Conservation (phyloP, 345 rosid species). For the Gossypium mustelinum region DNA sequence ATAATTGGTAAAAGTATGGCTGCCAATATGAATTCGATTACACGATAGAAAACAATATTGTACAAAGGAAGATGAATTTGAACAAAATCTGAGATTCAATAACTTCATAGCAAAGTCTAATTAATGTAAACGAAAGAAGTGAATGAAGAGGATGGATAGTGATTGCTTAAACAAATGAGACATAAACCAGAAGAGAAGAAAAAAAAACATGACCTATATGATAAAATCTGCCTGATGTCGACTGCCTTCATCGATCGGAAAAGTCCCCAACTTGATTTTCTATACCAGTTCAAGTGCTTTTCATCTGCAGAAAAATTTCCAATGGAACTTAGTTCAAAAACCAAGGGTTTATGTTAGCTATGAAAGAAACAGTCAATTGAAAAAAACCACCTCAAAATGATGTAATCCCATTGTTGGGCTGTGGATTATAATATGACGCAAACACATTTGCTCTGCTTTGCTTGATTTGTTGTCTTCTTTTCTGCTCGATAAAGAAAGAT, state of each 20-base stretch:
- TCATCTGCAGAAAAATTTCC: slow-evolving; percentile 13
- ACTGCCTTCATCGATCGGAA: slow-evolving; percentile 18
- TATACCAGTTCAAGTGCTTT: slow-evolving; percentile 25
- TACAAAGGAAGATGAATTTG: slow-evolving; percentile 11
- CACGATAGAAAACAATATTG: slow-evolving; percentile 16
- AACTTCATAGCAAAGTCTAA: slow-evolving; percentile 26
- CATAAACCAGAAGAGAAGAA: slow-evolving; percentile 19
- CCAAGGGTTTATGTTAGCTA: not conserved
- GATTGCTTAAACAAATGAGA: slow-evolving; percentile 19
- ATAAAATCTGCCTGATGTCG: slow-evolving; percentile 7
- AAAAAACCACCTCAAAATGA: slow-evolving; percentile 27
- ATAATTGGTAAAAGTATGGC: slow-evolving; percentile 14
- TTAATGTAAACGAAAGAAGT: slow-evolving; percentile 17
- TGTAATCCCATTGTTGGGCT: slow-evolving; percentile 15
- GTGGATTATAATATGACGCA: slow-evolving; percentile 68
- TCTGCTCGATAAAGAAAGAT: slow-evolving; percentile 43
- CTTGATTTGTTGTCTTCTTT: slow-evolving; percentile 54
- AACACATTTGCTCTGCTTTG: slow-evolving; percentile 68
- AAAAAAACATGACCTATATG: slow-evolving; percentile 5
- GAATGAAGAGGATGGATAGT: slow-evolving; percentile 21
- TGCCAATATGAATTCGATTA: slow-evolving; percentile 10
- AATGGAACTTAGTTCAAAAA: not conserved
- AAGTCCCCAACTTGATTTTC: slow-evolving; percentile 19
- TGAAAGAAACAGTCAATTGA: not conserved
- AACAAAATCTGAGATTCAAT: slow-evolving; percentile 5